phyloP scores from a whole-genome alignment of 2,329 filamentous ascomycete genomes.

The Tothia fuscella region DNA sequence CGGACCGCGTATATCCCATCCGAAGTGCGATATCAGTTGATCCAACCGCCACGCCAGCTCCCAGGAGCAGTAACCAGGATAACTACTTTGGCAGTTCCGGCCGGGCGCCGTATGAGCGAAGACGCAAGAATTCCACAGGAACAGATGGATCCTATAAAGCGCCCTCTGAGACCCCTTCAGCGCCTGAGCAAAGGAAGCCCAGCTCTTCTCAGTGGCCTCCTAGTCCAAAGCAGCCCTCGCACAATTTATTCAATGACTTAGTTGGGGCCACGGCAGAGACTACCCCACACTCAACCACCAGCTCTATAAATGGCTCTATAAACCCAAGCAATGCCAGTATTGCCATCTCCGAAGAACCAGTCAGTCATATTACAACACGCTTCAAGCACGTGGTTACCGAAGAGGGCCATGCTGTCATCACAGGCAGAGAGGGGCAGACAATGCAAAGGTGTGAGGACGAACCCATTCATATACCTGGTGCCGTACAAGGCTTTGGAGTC shows the following conservation, averaged over 20 bases:
- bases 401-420: conserved; percentile 12
- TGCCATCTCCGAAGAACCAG: background rate
- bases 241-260: conserved; percentile 27
- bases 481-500: conserved; percentile 68
- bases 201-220: background rate
- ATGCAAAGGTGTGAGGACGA: conserved; percentile 82
- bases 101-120: background rate
- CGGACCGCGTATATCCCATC: conserved; percentile 66
- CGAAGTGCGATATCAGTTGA: conserved; percentile 67
- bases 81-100: conserved; percentile 27
- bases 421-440: conserved; percentile 10
- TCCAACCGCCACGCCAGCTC: conserved; percentile 32
- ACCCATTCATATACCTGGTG: conserved; percentile 77
- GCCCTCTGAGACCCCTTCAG: background rate
- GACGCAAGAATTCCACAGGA: background rate
- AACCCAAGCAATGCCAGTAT: background rate
- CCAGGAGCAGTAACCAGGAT: conserved; percentile 18
- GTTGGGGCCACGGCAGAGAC: conserved; percentile 19
- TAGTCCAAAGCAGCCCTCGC: conserved; percentile 16
- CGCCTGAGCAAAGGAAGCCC: background rate
- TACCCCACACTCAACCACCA: conserved; percentile 11
- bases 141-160: background rate
- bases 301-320: background rate
- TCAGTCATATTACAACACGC: conserved; percentile 50
- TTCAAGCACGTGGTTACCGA: conserved; percentile 54